Evolutionary conservation across 306 rosid species (phyloP).

Genomic region (Sesbania bispinosa): DNA sequence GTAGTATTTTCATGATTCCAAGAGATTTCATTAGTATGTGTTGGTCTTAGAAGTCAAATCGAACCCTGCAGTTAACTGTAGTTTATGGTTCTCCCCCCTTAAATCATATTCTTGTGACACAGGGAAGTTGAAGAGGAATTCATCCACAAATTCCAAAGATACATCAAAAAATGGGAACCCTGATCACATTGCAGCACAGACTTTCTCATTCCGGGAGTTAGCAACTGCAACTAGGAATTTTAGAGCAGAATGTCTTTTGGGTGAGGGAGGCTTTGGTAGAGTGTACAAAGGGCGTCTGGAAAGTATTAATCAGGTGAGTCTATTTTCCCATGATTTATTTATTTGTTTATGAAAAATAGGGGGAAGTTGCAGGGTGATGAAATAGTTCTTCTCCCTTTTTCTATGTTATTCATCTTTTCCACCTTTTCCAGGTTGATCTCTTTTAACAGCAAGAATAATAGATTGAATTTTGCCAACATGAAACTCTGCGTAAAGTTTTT

Average conservation of each 20-base stretch:
- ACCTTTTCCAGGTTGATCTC: not conserved
- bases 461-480: not conserved
- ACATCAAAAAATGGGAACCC: slow-evolving; percentile 52
- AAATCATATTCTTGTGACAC: slow-evolving; percentile 10
- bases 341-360: not conserved
- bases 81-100: slow-evolving; percentile 16
- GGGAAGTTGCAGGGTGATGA: slow-evolving; percentile 2
- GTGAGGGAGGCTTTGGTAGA: slow-evolving; percentile 95
- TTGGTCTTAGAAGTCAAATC: not conserved
- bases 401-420: slow-evolving; percentile 8
- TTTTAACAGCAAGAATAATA: not conserved
- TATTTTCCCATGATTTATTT: not conserved
- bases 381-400: not conserved
- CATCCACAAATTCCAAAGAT: slow-evolving; percentile 56
- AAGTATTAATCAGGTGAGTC: slow-evolving; percentile 61
- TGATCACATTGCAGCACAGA: slow-evolving; percentile 83
- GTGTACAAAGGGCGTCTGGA: slow-evolving; percentile 87
- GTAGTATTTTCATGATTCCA: not conserved
- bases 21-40: not conserved
- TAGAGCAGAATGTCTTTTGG: slow-evolving; percentile 71
- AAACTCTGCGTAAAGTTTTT: not conserved
- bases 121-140: slow-evolving; percentile 54
- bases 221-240: slow-evolving; percentile 89
- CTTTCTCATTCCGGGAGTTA: slow-evolving; percentile 81
- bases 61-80: not conserved